Base-by-base conservation (phyloP, 2,329 filamentous ascomycete genomes). In the Scopulariopsis brevicaulis region DNA sequence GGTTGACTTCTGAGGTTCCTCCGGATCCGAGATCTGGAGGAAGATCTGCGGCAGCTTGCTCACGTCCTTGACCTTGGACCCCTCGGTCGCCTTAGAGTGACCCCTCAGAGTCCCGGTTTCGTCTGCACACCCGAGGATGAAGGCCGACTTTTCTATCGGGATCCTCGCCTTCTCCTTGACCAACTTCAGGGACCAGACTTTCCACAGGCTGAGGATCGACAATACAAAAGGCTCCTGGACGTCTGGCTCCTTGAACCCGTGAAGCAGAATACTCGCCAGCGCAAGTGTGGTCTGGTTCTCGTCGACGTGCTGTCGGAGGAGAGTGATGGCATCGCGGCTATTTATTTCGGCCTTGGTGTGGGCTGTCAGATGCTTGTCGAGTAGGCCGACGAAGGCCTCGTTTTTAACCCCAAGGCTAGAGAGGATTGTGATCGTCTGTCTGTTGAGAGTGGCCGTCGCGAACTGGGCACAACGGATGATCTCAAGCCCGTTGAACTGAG, bases 81-180 rank as follows among this genome's bases (percentile, higher is more conserved):
- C 68, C 40, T 76, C 72, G 0, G 72, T 73, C 2, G 73, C 65
- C n/a, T 77, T 70, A 35, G 74, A 83, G 65, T 96, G 84, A 0
- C 94, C 94, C 60, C 83, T 79, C 10, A 99, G 72, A 0, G 79
- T 87, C 1, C 75, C 79, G 0, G 88, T 93, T 70, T 99, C 94
- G 63, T 99, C 94, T 6, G 93, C 83, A 61, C 89, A 91, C 3
- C 93, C 94, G 7, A 97, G 80, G 0, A 97, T 77, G 66, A 95
- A 96, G 0, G 91, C 92, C 1, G 93, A 91, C 59, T 93, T 73
- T 7, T 90, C 84, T 11, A 99, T 80, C 1, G 84, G 78, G 51
- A 99, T 90, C 32, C 87, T 86, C 0, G 93, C 91, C 65, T 96
- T 97, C 64, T 97, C 91, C 64, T 96, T 96, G 20, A 99, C 79